Conservation (phyloP, 139 green algal species). For the Coccomyxa sp. region DNA sequence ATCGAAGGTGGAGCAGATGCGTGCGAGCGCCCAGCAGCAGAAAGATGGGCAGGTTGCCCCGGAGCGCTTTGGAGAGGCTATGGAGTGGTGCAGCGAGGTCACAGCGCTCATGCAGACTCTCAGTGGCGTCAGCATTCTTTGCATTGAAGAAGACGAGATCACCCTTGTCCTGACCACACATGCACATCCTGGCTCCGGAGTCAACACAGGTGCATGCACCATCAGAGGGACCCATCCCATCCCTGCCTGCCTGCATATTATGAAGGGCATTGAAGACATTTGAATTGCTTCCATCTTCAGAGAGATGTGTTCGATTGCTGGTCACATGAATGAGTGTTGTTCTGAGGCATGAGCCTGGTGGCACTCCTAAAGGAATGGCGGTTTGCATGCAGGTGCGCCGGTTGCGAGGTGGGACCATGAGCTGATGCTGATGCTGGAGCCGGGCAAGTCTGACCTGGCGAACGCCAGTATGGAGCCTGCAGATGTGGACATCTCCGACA, state of each 20-base stretch:
- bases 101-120: constrained; percentile 15
- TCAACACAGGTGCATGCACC: not conserved
- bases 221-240: not conserved
- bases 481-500: constrained; percentile 25
- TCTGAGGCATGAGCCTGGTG: no score
- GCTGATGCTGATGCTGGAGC: not conserved
- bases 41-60: no score
- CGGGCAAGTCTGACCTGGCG: not conserved
- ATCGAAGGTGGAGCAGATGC: not conserved
- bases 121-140: constrained; percentile 18
- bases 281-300: no score
- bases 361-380: no score
- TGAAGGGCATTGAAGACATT: no score
- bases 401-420: not conserved
- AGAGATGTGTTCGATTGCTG: no score
- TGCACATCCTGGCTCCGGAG: not conserved
- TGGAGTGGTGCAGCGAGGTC: constrained; percentile 15
- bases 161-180: constrained; percentile 19
- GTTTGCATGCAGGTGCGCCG: not conserved
- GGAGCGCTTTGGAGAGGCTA: not conserved
- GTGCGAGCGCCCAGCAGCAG: not conserved
- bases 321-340: no score
- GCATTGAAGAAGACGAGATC: not conserved
- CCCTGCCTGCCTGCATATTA: not conserved
- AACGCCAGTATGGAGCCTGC: constrained; percentile 8